These are phyloP conservation scores for Podospora tetraspora DNA, from an alignment of 495 filamentous ascomycete species.

Conservation along the genomic window DNA sequence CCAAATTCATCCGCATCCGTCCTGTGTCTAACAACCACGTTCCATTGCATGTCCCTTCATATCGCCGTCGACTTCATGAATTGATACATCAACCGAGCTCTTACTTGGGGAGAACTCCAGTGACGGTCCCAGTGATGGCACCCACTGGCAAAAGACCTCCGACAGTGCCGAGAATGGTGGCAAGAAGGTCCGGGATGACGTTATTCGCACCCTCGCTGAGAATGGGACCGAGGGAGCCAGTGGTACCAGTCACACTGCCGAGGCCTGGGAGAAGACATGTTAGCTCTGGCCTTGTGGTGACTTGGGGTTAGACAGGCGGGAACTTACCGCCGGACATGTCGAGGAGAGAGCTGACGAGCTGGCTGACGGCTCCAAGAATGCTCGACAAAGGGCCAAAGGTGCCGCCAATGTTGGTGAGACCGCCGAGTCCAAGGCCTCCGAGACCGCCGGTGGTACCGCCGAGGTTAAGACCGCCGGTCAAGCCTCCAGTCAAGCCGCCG, in stretches of 20 bases:
- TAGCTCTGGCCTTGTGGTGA: background rate
- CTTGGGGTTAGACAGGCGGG: background rate
- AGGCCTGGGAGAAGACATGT: background rate
- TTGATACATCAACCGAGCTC: background rate
- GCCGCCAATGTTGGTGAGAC: conserved; percentile 2
- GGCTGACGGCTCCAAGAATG: conserved; percentile 5
- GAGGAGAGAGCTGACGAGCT: background rate
- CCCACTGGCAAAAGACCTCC: background rate
- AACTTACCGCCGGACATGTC: conserved; percentile 1
- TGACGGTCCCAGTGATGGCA: background rate
- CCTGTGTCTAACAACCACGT: background rate
- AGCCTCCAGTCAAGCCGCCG: background rate
- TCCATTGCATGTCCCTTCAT: background rate
- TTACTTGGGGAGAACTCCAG: background rate
- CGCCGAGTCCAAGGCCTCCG: conserved; percentile 3
- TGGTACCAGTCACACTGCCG: conserved; percentile 5
- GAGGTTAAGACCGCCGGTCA: background rate
- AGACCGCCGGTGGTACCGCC: conserved; percentile 2
- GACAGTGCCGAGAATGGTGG: conserved; percentile 9
- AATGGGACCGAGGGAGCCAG: background rate
- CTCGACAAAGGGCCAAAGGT: conserved; percentile 1
- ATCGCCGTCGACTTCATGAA: background rate
- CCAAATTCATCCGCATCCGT: background rate
- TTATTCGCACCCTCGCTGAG: conserved; percentile 5
- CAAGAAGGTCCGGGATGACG: conserved; percentile 6